These are phyloP conservation scores for Trichoderma lentiforme DNA, from an alignment of 2,329 filamentous ascomycete genomes.

Conservation along the genomic window DNA sequence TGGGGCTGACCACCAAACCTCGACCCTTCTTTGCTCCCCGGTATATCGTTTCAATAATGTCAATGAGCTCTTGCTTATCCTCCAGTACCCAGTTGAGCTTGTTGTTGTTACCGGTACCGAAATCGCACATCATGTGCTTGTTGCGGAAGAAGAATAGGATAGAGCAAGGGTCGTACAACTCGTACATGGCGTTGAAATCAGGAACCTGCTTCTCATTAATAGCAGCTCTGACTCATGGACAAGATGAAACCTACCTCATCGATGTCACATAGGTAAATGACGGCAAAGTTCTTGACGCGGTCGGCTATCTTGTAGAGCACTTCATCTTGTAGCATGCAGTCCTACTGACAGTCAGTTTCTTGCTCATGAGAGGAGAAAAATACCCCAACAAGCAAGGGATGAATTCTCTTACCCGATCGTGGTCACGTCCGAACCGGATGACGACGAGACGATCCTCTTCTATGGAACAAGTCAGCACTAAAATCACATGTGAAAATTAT, in stretches of 20 bases:
- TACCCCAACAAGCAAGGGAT: too few species aligned
- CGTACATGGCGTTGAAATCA: slow-evolving; percentile 77
- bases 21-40: slow-evolving; percentile 97
- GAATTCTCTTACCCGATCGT: slow-evolving; percentile 52
- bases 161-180: slow-evolving; percentile 85
- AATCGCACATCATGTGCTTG: slow-evolving; percentile 98
- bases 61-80: slow-evolving; percentile 97
- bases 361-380: background rate
- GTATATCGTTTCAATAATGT: slow-evolving; percentile 98
- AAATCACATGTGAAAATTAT: background rate
- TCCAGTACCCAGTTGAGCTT: slow-evolving; percentile 93
- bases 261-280: slow-evolving; percentile 91
- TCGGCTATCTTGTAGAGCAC: slow-evolving; percentile 93
- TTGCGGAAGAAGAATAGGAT: slow-evolving; percentile 98
- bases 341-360: slow-evolving; percentile 62
- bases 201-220: slow-evolving; percentile 1
- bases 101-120: slow-evolving; percentile 98
- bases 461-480: slow-evolving; percentile 31
- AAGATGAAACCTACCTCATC: slow-evolving; percentile 41
- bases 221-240: background rate
- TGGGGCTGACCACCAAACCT: slow-evolving; percentile 93
- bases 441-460: slow-evolving; percentile 92
- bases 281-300: slow-evolving; percentile 87
- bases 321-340: slow-evolving; percentile 77
- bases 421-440: slow-evolving; percentile 88